Base-by-base conservation (phyloP, 2,329 filamentous ascomycete genomes). In the Colletotrichum cuscutae region DNA sequence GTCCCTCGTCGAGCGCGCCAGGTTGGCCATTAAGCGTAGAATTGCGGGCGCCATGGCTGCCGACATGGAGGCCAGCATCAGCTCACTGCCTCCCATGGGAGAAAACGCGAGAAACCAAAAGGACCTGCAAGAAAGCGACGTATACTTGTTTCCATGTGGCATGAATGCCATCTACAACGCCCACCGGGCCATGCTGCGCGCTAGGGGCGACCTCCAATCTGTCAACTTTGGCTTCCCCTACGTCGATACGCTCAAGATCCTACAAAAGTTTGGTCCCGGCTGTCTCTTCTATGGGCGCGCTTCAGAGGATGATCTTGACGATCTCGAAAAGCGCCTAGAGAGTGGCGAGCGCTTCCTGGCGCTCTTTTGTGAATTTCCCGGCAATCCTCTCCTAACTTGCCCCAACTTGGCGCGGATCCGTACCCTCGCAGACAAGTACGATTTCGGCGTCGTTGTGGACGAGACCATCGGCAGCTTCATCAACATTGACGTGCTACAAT, bases 161-260 rank as follows among this genome's bases (percentile, higher is more conserved):
- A 99, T 99, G 95, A 98, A 95, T 79, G 91, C 96, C 64, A 98
- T 99, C 57, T 99, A 95, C 84, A 95, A 94, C 77, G 89, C 94
- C 0, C 97, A 99, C 80, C 91, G 93, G 61, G 90, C 90, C 56
- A 85, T 98, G 63, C 85, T 96, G 74, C 85, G 86, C 64, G 87
- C 90, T 0, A 89, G 92, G 49, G 91, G 91, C 3, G 84, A 87
- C 8, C 80, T 89, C 72, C 93, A 94, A 82, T 97, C 95, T 81
- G 91, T 99, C 79, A 95, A 93, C 78, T 98, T 95, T 79, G 97
- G 97, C n/a, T 99, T 99, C 77, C 95, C 97, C 0, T 99, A 99
- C 77, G 94, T 98, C 65, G 97, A 99, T 82, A 98, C 97, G 0
- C 88, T 98, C 67, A 99, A 99, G 81, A 94, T 98, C 62, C 86